Evolutionary conservation across 2,329 filamentous ascomycete genomes (phyloP).

Genomic region (Helicocarpus griseus): DNA sequence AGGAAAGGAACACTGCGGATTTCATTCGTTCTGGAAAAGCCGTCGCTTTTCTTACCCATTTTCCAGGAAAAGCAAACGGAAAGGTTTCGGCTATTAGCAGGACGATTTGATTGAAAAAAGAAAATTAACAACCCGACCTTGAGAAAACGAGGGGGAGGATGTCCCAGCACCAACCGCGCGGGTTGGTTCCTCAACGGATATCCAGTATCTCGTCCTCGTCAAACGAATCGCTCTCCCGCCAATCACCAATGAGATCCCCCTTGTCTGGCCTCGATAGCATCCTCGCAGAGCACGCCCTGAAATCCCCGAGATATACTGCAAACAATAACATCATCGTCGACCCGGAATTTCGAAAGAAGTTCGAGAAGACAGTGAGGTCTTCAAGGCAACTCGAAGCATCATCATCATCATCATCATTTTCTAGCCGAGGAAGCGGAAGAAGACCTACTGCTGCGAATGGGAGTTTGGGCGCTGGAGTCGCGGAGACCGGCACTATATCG

Average conservation of each 20-base stretch:
- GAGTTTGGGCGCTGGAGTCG: not conserved
- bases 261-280: not conserved
- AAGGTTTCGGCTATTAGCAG: not conserved
- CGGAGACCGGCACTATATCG: not conserved
- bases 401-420: not conserved
- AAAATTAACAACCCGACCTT: not conserved
- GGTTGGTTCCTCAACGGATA: conserved; percentile 1
- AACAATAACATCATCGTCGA: conserved; percentile 3
- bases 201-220: conserved; percentile 2
- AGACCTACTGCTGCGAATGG: not conserved
- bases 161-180: conserved; percentile 2
- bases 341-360: not conserved
- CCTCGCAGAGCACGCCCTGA: not conserved
- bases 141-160: not conserved
- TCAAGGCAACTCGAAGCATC: not conserved
- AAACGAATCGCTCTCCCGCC: not conserved
- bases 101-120: not conserved
- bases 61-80: not conserved
- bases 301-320: not conserved
- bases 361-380: not conserved
- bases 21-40: not conserved
- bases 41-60: not conserved
- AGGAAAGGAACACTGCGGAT: not conserved
- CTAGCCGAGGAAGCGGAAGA: not conserved
- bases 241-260: not conserved